phyloP scores from a whole-genome alignment of 2,329 filamentous ascomycete species.

The Didymella pomorum region DNA sequence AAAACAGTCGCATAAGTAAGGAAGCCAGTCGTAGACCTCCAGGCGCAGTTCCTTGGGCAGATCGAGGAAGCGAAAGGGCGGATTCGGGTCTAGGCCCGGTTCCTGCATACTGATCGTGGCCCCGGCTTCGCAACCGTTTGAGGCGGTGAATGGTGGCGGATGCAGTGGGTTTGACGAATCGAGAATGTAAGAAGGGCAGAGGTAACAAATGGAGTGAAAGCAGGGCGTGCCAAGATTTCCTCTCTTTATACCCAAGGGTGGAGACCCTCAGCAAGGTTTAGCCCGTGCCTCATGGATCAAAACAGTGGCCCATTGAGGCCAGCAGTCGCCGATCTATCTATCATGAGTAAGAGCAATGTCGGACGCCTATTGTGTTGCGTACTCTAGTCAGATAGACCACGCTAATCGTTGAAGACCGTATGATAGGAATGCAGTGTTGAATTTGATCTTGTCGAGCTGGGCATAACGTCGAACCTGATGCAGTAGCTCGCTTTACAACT shows the following conservation, averaged over 20 bases:
- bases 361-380: not conserved
- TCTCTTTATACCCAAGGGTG: not conserved
- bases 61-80: not conserved
- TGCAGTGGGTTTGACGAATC: not conserved
- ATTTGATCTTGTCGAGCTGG: constrained; percentile 5
- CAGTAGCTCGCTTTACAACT: constrained; percentile 19
- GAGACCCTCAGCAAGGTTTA: not conserved
- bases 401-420: not conserved
- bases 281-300: not conserved
- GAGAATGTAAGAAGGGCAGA: no score
- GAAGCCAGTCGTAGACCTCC: not conserved
- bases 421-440: constrained; percentile 13
- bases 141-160: not conserved
- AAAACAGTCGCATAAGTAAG: not conserved
- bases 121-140: not conserved
- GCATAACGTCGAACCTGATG: constrained; percentile 10
- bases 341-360: not conserved
- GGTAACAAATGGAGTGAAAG: no score
- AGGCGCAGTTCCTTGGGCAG: not conserved
- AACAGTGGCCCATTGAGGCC: not conserved
- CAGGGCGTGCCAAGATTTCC: not conserved
- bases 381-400: not conserved
- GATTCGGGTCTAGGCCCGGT: not conserved
- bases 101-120: not conserved
- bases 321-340: not conserved